Evolutionary conservation across 2,329 filamentous ascomycete genomes (phyloP), one percentile per base, ranked within the genome.

Genomic region (Leptographium flavum): DNA sequence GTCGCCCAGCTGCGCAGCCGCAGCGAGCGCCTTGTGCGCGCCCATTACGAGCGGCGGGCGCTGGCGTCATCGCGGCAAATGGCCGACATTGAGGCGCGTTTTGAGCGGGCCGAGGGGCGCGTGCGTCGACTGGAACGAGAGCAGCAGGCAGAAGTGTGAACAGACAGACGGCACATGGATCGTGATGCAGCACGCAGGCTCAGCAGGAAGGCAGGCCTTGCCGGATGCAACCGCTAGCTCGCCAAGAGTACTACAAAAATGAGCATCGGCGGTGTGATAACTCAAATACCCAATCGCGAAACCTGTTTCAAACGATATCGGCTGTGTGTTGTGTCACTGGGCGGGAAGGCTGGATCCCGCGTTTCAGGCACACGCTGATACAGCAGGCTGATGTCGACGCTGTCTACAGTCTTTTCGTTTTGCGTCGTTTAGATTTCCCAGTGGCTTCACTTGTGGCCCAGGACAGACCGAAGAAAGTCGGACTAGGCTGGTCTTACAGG

Each of bases 31-130:
- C 64, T 74, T 22, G 62, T 87, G 48, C 72, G 80, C 52, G 62
- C 68, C 31, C 93, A 86, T 81, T 87, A 90, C 61, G 79, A 87
- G 58, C 66, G 75, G 22, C 76, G 78, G 4, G 69, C 92, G 37
- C 65, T 94, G 40, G 71, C 73, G 11, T 76, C 76, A 53, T 81
- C 81, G 0, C 74, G 78, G 53, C 73, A 74, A 47, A 80, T 87
- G 65, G 81, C 81, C 21, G 76, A 81, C 43, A 77, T 81, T 57
- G 83, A 93, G 61, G 70, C 74, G 30, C 69, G 82, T 42, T 60
- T 88, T 13, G 73, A 75, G 59, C 66, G 69, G 49, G 72, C 77
- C 8, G 85, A 92, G 63, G 71, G 75, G 45, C 67, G 68, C 9
- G 67, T 90, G 3, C 70, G 76, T 57, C 72, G 82, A 55, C 67